Evolutionary conservation across 2,329 filamentous ascomycete genomes (phyloP), one percentile per base, ranked within the genome.

Genomic region (Tolypocladium sp.): DNA sequence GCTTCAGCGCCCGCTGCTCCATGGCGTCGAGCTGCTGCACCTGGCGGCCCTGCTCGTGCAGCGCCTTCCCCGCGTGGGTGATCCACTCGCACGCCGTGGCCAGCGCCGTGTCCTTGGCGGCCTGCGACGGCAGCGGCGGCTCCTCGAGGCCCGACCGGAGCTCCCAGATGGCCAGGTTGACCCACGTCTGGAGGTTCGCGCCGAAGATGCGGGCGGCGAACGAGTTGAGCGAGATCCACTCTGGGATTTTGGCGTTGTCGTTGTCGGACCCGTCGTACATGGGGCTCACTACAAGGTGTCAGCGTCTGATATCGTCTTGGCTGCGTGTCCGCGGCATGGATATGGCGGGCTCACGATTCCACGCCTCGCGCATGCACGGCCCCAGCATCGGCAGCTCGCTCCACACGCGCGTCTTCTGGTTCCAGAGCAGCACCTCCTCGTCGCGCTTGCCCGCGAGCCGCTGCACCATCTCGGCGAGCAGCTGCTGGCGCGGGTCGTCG

Each of bases 201-300:
- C 65, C 67, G 57, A 69, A 64, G 22, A 72, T 60, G 55, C 67
- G 70, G 30, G 71, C 71, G 55, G 66, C 64, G 52, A 73, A 71
- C 13, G 70, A 70, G 64, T 73, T 70, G 62, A 73, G 61, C 12
- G 67, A 69, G 38, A 68, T 61, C 70, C 70, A 74, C 56, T 67
- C 59, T 4, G 60, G 27, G 37, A 68, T 58, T 13, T 61, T 52
- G 40, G 42, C 58, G 25, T 63, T 59, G 49, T 69, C 63, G n/a
- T 59, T 40, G 10, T 67, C 62, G 25, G 63, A 63, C 57, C 60
- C 63, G 49, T 69, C 60, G 57, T 66, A 67, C 22, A 63, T 60
- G 13, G 68, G 68, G 9, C 60, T 62, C 30, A 64, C 68, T 70
- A 46, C 30, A 37, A 37, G 15, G 38, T 2, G 41, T 54, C 38